Evolutionary conservation across 2,329 filamentous ascomycete species (phyloP), one percentile per base, ranked within the genome.

Genomic region (Pezizomycotina sp.): DNA sequence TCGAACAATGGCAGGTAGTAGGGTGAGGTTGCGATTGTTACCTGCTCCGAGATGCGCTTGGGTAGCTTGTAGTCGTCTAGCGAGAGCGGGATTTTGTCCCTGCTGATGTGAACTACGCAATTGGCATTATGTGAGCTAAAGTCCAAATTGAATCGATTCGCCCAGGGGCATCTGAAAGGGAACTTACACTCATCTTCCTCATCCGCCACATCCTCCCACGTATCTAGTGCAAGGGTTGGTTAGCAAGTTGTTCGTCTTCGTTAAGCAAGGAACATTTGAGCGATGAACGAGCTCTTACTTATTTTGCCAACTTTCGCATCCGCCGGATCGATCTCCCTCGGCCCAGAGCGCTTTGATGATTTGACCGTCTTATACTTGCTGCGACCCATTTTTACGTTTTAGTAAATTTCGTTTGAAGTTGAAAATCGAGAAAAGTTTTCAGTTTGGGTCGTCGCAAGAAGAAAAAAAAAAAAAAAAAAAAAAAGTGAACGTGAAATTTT

Each of bases 1-100:
- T 10, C 2, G 8, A 14, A 9, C 12, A 45, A 37, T 9, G 40
- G 27, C 8, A 37, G 33, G 23, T 45, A 35, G 10, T 22, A 27
- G 40, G n/a, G 67, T 59, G 49, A 73, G 77, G 50, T 76, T 72
- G 52, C 74, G 66, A n/a, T n/a, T n/a, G n/a, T n/a, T n/a, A n/a
- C n/a, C n/a, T n/a, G n/a, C n/a, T n/a, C n/a, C n/a, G n/a, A n/a
- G n/a, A n/a, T n/a, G 47, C 80, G 73, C 62, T 93, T 93, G 19
- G 74, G 24, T 71, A 69, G 9, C 77, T 80, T 21, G 23, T 68
- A 77, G 48, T 92, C 82, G 19, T 92, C 81, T n/a, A n/a, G n/a
- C n/a, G n/a, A n/a, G 23, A 98, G 66, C 52, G 86, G 59, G 45
- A 98, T 74, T 53, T 80, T 77, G 58, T 98, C 89, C 47, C 78